phyloP scores from a whole-genome alignment of 768 basidiomycete species.

The Boletus bicolor region DNA sequence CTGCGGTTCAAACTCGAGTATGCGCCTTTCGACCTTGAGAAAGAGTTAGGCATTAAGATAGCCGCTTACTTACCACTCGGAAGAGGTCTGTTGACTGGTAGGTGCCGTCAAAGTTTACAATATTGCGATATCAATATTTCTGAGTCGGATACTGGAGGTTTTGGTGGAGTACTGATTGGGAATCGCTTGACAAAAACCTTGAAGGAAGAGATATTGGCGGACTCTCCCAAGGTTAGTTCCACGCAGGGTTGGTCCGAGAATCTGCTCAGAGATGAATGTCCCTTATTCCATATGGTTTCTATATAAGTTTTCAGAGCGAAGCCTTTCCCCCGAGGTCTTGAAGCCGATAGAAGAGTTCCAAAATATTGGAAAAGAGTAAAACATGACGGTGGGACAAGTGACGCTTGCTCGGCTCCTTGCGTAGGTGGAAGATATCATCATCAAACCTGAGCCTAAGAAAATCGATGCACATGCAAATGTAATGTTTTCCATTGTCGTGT shows the following conservation, averaged over 20 bases:
- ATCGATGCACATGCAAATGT: slow-evolving; percentile 23
- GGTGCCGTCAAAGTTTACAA: slow-evolving; percentile 6
- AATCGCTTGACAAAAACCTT: slow-evolving; percentile 25
- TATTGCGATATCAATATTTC: too few species aligned
- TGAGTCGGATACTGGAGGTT: not conserved
- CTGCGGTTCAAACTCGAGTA: slow-evolving; percentile 50
- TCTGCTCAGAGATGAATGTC: not conserved
- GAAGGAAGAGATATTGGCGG: slow-evolving; percentile 26
- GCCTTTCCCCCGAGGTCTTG: slow-evolving; percentile 42
- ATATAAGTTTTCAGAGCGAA: slow-evolving; percentile 35
- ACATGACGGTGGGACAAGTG: slow-evolving; percentile 38
- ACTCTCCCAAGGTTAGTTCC: slow-evolving; percentile 21
- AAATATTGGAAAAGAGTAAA: slow-evolving; percentile 32
- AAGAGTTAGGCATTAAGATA: slow-evolving; percentile 48
- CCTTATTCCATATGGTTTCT: not conserved
- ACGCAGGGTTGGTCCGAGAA: slow-evolving; percentile 7
- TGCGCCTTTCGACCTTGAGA: slow-evolving; percentile 46
- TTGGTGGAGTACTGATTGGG: not conserved
- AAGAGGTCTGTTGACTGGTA: slow-evolving; percentile 47
- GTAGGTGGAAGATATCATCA: slow-evolving; percentile 37
- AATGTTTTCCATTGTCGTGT: not conserved
- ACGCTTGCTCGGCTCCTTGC: slow-evolving; percentile 40
- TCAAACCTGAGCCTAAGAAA: slow-evolving; percentile 40
- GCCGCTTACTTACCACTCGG: slow-evolving; percentile 54
- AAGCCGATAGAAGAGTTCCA: slow-evolving; percentile 35